Evolutionary conservation across 306 rosid genomes (phyloP), one percentile per base, ranked within the genome.

Genomic region (Acacia confusa): DNA sequence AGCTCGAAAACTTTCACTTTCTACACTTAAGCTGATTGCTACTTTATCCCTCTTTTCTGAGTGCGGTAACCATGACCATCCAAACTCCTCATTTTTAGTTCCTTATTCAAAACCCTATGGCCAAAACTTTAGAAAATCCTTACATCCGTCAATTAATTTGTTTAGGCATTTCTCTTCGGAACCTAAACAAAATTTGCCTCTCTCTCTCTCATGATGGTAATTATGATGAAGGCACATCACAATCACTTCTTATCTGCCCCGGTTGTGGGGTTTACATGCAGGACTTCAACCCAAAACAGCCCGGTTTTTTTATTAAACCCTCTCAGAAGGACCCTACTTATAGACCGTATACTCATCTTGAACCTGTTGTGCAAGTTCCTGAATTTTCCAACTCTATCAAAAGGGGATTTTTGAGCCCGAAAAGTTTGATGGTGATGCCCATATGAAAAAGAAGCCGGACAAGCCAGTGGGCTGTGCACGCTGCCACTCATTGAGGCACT

Each of bases 261-360:
- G 98, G 99, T 24, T 95, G 99, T 81, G 99, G 99, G 69, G 94
- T 95, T 79, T 84, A 86, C 52, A 90, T 95, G 97, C 99, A 95
- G 58, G 85, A 86, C 77, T 85, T 79, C 7, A 89, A 88, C 71
- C 88, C 97, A 14, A 91, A 92, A 34, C 88, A 77, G 70, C 99
- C 97, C 20, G 99, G 99, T 28, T 95, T 92, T 82, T 95, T 91
- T 88, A 65, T 86, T 67, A 88, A 86, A 78, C 99, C 99, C 47
- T 91, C 97, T 16, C 79, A 65, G 19, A 93, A 95, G 82, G 94
- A 89, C 73, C 65, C 84, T 1, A 79, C 82, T 55, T 91, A 90
- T 82, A 88, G 79, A 60, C n/a, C 90, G 58, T 44, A 55, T 38
- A 58, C 80, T 69, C 94, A 90, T 80, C 97, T 95, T 38, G 85